Conservation (phyloP, 441 rosid genomes). For the Capsella rubella region DNA sequence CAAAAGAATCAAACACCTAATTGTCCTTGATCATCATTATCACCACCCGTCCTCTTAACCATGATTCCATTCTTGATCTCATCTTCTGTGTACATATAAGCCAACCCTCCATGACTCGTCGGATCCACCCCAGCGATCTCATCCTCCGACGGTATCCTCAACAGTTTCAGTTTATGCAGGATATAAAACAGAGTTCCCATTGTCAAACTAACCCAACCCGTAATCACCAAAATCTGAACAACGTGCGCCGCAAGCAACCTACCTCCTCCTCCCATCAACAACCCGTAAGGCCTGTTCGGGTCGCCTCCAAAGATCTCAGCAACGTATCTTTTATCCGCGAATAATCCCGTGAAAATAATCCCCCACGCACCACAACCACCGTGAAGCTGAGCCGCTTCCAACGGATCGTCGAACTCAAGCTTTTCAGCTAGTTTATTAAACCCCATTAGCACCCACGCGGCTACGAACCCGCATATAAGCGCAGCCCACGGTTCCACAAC, state of each 20-base stretch:
- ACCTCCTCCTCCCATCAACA: constrained; percentile 66
- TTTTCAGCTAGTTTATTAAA: constrained; percentile 49
- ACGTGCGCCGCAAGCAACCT: constrained; percentile 59
- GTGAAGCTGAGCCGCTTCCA: constrained; percentile 57
- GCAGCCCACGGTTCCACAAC: constrained; percentile 49
- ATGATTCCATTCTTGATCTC: constrained; percentile 39
- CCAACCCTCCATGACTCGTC: constrained; percentile 75
- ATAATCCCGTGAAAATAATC: constrained; percentile 61
- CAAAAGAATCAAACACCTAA: constrained; percentile 1
- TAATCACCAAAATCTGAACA: constrained; percentile 59
- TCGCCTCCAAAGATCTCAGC: constrained; percentile 53
- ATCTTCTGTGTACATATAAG: constrained; percentile 56
- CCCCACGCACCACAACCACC: constrained; percentile 60
- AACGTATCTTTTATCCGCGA: constrained; percentile 56
- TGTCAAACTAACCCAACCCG: constrained; percentile 56
- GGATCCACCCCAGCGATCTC: constrained; percentile 70
- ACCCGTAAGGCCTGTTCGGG: constrained; percentile 53
- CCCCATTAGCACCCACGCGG: constrained; percentile 52
- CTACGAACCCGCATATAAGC: constrained; percentile 46
- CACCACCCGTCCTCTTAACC: constrained; percentile 22
- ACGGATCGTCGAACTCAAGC: constrained; percentile 48
- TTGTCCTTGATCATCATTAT: background rate
- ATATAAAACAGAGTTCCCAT: constrained; percentile 54
- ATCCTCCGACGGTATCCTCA: constrained; percentile 62
- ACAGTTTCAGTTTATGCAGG: constrained; percentile 51